These are phyloP conservation scores for Pholiota molesta DNA, from an alignment of 768 basidiomycete genomes.

Conservation along the genomic window DNA sequence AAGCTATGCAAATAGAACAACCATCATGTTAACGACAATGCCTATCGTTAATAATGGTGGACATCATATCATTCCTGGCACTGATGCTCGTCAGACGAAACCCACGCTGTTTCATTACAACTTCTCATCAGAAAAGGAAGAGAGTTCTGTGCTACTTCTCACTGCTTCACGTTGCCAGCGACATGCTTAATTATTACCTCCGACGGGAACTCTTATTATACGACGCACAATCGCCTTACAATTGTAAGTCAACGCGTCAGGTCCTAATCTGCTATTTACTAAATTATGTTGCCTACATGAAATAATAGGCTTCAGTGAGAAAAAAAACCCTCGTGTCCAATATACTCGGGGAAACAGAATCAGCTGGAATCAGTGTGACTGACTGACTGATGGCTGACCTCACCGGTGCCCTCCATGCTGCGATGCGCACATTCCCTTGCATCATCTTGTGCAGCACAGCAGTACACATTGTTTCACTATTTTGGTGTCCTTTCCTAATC, in stretches of 20 bases:
- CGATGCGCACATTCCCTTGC: not conserved
- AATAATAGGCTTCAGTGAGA: not conserved
- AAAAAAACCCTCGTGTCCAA: not conserved
- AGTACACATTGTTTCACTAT: constrained; percentile 1
- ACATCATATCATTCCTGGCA: not conserved
- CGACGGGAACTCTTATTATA: not conserved
- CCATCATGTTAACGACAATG: not conserved
- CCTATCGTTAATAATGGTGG: not conserved
- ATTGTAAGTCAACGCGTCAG: not conserved
- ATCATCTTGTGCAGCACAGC: not conserved
- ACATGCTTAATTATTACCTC: not conserved
- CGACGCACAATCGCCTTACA: not conserved
- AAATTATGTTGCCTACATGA: not conserved
- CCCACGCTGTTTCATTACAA: not conserved
- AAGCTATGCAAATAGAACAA: not conserved
- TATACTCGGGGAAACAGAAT: not conserved
- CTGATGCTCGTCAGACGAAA: not conserved
- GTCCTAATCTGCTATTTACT: not conserved
- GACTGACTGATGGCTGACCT: not conserved
- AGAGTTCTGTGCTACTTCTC: not conserved
- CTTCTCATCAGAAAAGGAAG: not conserved
- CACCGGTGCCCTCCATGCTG: not conserved
- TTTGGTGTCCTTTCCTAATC: not conserved
- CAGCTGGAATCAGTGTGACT: not conserved
- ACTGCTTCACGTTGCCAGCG: not conserved